Base-by-base conservation (phyloP, 2,329 filamentous ascomycete genomes). In the Colletotrichum phormii region DNA sequence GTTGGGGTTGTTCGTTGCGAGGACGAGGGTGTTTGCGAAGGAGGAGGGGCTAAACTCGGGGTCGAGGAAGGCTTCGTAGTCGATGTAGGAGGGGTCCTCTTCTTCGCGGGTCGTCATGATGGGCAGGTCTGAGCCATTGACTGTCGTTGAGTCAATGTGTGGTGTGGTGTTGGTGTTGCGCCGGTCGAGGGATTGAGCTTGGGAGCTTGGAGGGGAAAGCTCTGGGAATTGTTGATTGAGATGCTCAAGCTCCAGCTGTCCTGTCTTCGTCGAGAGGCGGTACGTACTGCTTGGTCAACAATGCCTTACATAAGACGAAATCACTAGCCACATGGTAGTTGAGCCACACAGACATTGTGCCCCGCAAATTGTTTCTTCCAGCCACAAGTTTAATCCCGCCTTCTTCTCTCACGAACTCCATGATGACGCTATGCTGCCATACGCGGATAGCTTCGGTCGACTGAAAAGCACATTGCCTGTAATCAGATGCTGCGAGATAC, bases 21-120 rank as follows among this genome's bases (percentile, higher is more conserved):
- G 91, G 61, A 98, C 94, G 72, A 99, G 91, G 31, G 90, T 90
- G 82, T 98, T 98, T 77, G 97, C 96, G 80, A 98, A 98, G 18
- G 89, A 84, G 24, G 93, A 87, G 6, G 96, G 90, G 26, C 92
- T 94, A 85, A 99, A 99, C 74, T 89, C 86, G 12, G 95, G 94
- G 61, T 93, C 90, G 75, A 98, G 90, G 79, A 99, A 97, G 75
- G 94, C 89, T 81, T 97, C 95, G 84, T 98, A 97, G 89, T 98
- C 95, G 80, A 99, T 95, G 84, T 99, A 99, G 9, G 94, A 97
- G 53, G 92, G 89, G 71, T 93, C 91, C 57, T 89, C 87, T 69
- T 87, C 84, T 29, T 82, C 82, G 67, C 78, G 77, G 68, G 77
- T 75, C 53, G 80, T 80, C 80, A 82, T 82, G 31, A 62, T 76